phyloP scores from a whole-genome alignment of 2,329 filamentous ascomycete genomes.

The Penicillium expansum region DNA sequence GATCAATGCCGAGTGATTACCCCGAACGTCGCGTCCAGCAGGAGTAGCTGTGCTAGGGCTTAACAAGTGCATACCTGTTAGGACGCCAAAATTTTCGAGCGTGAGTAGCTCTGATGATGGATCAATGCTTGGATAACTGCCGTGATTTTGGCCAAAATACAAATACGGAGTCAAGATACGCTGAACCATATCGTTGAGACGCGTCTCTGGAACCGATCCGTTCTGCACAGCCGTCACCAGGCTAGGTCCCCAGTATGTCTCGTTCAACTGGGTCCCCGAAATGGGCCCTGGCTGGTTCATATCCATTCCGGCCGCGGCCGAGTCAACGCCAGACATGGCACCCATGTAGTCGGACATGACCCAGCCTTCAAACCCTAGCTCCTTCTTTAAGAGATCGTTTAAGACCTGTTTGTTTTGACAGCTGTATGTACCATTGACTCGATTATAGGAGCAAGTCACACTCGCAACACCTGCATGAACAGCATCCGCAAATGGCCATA shows the following conservation, averaged over 20 bases:
- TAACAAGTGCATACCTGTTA: no score
- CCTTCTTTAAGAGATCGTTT: constrained; percentile 48
- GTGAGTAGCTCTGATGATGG: constrained; percentile 14
- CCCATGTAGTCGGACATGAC: constrained; percentile 47
- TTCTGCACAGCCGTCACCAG: constrained; percentile 31
- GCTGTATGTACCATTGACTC: constrained; percentile 49
- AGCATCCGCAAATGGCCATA: constrained; percentile 7
- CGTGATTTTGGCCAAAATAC: constrained; percentile 42
- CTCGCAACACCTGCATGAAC: constrained; percentile 22
- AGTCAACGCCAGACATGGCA: constrained; percentile 44
- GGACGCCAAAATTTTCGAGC: constrained; percentile 1
- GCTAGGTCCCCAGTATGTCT: constrained; percentile 11
- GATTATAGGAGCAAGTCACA: constrained; percentile 31
- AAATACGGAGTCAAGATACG: constrained; percentile 50
- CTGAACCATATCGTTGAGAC: constrained; percentile 48
- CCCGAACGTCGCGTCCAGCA: constrained; percentile 57
- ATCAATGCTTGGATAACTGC: constrained; percentile 32
- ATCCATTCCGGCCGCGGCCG: constrained; percentile 48
- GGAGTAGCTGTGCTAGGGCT: constrained; percentile 10
- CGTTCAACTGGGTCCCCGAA: not conserved
- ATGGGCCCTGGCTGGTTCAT: constrained; percentile 21
- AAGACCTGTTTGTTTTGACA: constrained; percentile 31
- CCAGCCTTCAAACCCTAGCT: constrained; percentile 51
- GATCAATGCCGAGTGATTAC: constrained; percentile 66
- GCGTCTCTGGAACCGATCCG: constrained; percentile 39